These are phyloP conservation scores for Pelargonium australe DNA, from an alignment of 441 rosid genomes.

Conservation along the genomic window DNA sequence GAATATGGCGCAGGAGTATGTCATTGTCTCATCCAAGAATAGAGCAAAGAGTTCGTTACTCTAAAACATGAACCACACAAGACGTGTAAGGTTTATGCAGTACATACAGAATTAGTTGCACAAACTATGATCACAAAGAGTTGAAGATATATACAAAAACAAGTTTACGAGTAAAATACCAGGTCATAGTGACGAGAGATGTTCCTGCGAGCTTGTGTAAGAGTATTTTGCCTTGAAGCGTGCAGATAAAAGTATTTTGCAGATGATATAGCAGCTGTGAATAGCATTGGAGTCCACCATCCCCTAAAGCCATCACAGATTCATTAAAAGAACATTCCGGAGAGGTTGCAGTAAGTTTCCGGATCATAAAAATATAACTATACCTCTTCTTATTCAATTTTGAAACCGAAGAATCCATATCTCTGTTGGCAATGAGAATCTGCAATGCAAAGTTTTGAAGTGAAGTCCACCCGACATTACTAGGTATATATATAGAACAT, in stretches of 20 bases:
- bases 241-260: constrained; percentile 66
- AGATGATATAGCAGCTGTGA: constrained; percentile 64
- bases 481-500: too few species aligned
- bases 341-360: not conserved
- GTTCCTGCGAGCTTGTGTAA: constrained; percentile 89
- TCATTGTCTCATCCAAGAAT: constrained; percentile 87
- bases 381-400: constrained; percentile 54
- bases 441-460: constrained; percentile 17
- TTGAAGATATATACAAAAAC: not conserved
- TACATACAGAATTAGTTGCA: not conserved
- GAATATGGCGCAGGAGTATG: constrained; percentile 80
- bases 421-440: constrained; percentile 78
- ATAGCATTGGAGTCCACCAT: constrained; percentile 86
- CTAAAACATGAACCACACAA: constrained; percentile 29
- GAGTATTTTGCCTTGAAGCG: constrained; percentile 57
- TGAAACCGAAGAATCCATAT: constrained; percentile 34
- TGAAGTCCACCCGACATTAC: not conserved
- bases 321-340: not conserved
- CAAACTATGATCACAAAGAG: too few species aligned
- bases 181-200: constrained; percentile 87
- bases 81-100: too few species aligned
- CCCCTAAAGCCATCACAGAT: constrained; percentile 41
- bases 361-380: not conserved
- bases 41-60: constrained; percentile 71
- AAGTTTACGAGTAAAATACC: constrained; percentile 30